phyloP scores from a whole-genome alignment of 1,284 basidiomycete genomes.

The Fomitopsis betulina region DNA sequence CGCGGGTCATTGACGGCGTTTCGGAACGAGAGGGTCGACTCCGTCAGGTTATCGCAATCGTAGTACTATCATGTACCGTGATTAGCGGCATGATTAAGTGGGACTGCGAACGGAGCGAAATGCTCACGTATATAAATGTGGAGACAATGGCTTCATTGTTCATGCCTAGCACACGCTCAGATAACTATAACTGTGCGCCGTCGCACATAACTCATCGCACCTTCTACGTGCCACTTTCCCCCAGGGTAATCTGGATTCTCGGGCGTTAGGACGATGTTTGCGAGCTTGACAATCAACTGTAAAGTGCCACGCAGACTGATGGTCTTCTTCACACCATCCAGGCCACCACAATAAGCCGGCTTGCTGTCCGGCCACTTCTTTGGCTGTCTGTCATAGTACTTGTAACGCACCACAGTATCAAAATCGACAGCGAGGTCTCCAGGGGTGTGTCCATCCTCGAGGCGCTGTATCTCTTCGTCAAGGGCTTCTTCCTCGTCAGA shows the following conservation, averaged over 20 bases:
- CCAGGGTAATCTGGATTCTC: conserved; percentile 28
- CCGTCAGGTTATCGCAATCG: conserved; percentile 13
- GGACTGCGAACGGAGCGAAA: not conserved
- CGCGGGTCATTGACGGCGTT: conserved; percentile 3
- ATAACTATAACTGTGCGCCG: not conserved
- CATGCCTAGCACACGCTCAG: conserved; percentile 14
- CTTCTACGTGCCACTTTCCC: conserved; percentile 33
- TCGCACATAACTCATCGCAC: not conserved
- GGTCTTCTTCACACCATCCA: not conserved
- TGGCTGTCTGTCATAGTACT: not conserved
- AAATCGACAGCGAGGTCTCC: not conserved
- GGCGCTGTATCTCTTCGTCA: not conserved
- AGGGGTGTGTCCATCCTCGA: not conserved
- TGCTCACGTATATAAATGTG: not conserved
- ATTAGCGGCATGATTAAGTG: not conserved
- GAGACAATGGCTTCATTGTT: conserved; percentile 32
- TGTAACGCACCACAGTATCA: not conserved
- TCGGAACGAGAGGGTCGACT: conserved; percentile 14
- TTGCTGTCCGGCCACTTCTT: not conserved
- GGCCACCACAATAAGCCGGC: not conserved
- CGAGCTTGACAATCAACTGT: conserved; percentile 49
- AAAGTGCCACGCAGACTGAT: conserved; percentile 22
- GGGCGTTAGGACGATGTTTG: too few relatives aligned
- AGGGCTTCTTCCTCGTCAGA: not conserved
- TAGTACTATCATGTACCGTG: conserved; percentile 5